phyloP scores from a whole-genome alignment of 2,329 filamentous ascomycete genomes.

The Ambrosiella cleistominuta region DNA sequence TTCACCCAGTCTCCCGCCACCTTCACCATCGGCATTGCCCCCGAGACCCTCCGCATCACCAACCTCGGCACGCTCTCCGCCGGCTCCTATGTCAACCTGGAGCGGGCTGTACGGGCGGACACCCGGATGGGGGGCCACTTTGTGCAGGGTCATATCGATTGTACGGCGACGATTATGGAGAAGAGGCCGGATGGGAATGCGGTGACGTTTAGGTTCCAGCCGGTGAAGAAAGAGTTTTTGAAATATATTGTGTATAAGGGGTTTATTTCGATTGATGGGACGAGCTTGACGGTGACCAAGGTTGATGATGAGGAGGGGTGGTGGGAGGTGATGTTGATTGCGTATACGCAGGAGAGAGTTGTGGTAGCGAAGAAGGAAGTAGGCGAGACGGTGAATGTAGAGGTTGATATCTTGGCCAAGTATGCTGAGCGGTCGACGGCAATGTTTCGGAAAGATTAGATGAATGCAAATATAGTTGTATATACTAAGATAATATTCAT shows the following conservation, averaged over 20 bases:
- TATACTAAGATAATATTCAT: background rate
- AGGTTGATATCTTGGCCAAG: conserved; percentile 78
- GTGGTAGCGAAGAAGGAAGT: conserved; percentile 61
- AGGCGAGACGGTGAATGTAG: conserved; percentile 75
- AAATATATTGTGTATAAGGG: conserved; percentile 92
- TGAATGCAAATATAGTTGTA: background rate
- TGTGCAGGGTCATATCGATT: conserved; percentile 94
- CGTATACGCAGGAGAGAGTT: conserved; percentile 87
- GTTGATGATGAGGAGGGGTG: conserved; percentile 66
- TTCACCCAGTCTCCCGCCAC: conserved; percentile 26
- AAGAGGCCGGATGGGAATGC: conserved; percentile 76
- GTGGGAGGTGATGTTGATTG: conserved; percentile 95
- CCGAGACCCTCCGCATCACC: conserved; percentile 87
- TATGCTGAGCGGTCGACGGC: conserved; percentile 80
- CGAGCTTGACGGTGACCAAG: conserved; percentile 77
- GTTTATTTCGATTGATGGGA: conserved; percentile 84
- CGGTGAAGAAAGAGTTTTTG: conserved; percentile 50
- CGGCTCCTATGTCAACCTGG: conserved; percentile 66
- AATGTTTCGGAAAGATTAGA: conserved; percentile 34
- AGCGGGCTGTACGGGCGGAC: conserved; percentile 75
- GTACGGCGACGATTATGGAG: conserved; percentile 56
- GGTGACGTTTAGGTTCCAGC: conserved; percentile 66
- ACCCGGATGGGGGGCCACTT: conserved; percentile 98
- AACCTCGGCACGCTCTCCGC: conserved; percentile 64
- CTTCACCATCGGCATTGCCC: conserved; percentile 88